Percentiles rank a stretch among this genome's conserved stretches.
Evolutionary conservation across 2,329 filamentous ascomycete species (phyloP).

Genomic region (Cytospora leucostoma): DNA sequence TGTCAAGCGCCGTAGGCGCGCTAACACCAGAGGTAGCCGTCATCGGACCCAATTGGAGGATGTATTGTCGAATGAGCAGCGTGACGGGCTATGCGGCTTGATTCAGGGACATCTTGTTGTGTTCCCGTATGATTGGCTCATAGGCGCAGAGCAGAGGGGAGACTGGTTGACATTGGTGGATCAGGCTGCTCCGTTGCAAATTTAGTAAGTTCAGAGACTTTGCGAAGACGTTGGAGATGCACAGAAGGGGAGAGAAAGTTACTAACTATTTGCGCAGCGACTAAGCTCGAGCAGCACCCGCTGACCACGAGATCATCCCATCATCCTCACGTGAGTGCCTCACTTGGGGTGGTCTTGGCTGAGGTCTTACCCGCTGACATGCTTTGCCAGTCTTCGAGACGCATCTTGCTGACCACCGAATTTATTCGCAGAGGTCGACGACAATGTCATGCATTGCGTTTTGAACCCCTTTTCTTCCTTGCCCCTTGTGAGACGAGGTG

Average conservation of each 20-base stretch:
- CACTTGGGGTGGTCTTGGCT: not conserved
- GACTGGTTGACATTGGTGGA: slow-evolving; percentile 98
- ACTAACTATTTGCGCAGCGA: slow-evolving; percentile 11
- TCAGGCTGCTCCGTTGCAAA: slow-evolving; percentile 92
- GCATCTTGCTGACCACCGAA: not conserved
- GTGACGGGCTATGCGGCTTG: slow-evolving; percentile 77
- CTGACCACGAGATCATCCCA: not conserved
- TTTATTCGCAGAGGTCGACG: not conserved
- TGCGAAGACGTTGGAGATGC: not conserved
- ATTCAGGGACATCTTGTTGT: slow-evolving; percentile 86
- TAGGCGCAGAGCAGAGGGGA: slow-evolving; percentile 85
- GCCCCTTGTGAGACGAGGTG: not conserved
- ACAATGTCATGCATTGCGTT: not conserved
- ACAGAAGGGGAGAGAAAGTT: not conserved
- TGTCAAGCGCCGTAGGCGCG: slow-evolving; percentile 64
- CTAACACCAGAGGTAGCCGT: slow-evolving; percentile 69
- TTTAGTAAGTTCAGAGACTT: slow-evolving; percentile 70
- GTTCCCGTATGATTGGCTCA: slow-evolving; percentile 95
- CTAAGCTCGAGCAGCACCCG: not conserved
- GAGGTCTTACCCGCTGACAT: not conserved
- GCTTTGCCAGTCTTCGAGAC: not conserved
- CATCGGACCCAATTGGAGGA: slow-evolving; percentile 69
- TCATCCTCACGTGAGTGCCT: not conserved
- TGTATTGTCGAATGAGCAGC: slow-evolving; percentile 71
- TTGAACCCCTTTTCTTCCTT: not conserved